Conservation (phyloP, 2,329 filamentous ascomycete species). For the Elsinoe fawcettii region DNA sequence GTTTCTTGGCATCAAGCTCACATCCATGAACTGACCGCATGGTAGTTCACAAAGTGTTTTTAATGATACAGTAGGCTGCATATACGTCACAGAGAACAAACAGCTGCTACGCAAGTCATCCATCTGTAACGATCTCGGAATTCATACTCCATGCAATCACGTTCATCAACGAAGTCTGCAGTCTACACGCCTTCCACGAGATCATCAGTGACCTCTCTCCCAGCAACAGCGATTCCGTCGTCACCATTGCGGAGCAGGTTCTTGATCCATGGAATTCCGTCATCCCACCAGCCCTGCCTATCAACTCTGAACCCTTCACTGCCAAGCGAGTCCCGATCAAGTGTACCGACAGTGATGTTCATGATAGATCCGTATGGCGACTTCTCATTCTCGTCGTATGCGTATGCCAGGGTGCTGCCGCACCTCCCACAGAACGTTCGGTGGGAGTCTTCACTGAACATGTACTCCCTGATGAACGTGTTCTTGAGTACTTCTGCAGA, state of each 20-base stretch:
- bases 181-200: not conserved
- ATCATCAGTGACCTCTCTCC: not conserved
- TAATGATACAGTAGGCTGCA: too few species aligned
- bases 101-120: too few species aligned
- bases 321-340: not conserved
- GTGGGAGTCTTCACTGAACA: not conserved
- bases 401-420: not conserved
- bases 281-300: not conserved
- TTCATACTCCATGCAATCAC: too few species aligned
- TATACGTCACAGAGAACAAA: too few species aligned
- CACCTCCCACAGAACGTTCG: slow-evolving; percentile 1
- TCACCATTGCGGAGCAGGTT: not conserved
- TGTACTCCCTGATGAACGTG: not conserved
- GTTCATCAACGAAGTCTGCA: too few species aligned
- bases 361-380: not conserved
- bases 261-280: not conserved
- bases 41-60: too few species aligned
- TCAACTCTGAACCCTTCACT: not conserved
- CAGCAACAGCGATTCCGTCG: not conserved
- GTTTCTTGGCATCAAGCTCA: not conserved
- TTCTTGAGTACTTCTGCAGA: not conserved
- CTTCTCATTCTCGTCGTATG: not conserved
- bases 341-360: not conserved
- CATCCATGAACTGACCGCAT: too few species aligned
- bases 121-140: too few species aligned